phyloP scores from a whole-genome alignment of 257 asterid species.

The Solanum appendiculatum region DNA sequence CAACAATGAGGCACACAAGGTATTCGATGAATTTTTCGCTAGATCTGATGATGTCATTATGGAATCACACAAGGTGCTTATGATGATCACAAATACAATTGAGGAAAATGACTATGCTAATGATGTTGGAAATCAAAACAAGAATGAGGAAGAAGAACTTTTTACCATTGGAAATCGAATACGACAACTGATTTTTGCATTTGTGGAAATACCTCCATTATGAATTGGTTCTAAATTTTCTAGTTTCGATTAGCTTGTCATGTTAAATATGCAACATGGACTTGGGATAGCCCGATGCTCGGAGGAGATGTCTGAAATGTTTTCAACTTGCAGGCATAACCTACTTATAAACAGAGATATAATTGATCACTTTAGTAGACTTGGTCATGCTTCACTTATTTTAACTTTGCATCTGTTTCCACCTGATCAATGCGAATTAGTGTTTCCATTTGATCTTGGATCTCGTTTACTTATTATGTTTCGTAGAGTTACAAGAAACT shows the following conservation, averaged over 20 bases:
- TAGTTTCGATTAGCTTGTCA: not conserved
- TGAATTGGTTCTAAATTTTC: not conserved
- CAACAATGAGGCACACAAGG: not conserved
- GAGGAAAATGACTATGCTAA: not conserved
- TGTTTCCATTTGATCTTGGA: not conserved
- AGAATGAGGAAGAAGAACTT: not conserved
- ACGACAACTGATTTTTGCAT: not conserved
- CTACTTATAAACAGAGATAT: not conserved
- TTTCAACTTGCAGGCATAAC: not conserved
- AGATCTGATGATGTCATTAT: not conserved
- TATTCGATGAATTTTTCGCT: not conserved
- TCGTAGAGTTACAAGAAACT: not conserved
- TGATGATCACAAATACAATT: not conserved
- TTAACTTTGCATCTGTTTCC: not conserved
- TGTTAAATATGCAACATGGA: not conserved
- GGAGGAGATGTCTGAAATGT: not conserved
- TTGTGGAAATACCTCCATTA: not conserved
- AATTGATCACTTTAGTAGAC: not conserved
- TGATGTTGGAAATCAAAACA: not conserved
- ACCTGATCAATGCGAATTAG: not conserved
- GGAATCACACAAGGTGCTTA: not conserved
- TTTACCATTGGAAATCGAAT: not conserved
- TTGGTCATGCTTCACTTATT: not conserved
- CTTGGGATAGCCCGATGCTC: not conserved
- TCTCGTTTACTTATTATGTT: not conserved